phyloP scores from a whole-genome alignment of 2,329 filamentous ascomycete species.

The Calonectria honghensis region DNA sequence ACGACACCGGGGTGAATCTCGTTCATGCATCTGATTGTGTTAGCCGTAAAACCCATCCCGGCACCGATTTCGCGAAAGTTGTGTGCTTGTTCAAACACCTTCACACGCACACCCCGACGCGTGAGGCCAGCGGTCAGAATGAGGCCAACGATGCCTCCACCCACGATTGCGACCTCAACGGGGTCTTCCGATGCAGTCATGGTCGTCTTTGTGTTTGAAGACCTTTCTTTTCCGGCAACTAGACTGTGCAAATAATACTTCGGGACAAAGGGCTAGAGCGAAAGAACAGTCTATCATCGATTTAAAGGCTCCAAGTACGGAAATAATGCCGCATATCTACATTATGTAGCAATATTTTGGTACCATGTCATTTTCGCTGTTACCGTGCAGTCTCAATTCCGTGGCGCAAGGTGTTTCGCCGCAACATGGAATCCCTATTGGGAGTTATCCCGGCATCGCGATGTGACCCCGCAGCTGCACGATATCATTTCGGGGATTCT shows the following conservation, averaged over 20 bases:
- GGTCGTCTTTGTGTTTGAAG: neutral
- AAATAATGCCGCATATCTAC: neutral
- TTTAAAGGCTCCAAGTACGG: neutral
- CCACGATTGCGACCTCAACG: neutral
- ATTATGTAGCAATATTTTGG: neutral
- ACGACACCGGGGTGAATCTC: neutral
- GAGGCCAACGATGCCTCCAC: conserved; percentile 14
- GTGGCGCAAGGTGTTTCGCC: neutral
- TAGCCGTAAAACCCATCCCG: conserved; percentile 2
- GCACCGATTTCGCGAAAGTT: conserved; percentile 17
- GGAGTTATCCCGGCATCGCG: neutral
- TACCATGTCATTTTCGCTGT: neutral
- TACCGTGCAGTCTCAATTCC: neutral
- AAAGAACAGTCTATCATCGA: neutral
- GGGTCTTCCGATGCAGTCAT: neutral
- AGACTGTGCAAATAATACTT: neutral
- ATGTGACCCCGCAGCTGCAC: neutral
- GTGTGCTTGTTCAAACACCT: neutral
- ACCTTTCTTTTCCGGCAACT: neutral
- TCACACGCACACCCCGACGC: neutral
- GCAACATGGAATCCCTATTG: neutral
- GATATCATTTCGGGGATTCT: neutral
- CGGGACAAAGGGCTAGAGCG: neutral
- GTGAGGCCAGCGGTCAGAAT: conserved; percentile 8
- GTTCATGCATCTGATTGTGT: conserved; percentile 11